Percentiles rank a stretch among this genome's conserved stretches.
Conservation (phyloP, 1,139 yeast species). For the Candida buenavistaensis region DNA sequence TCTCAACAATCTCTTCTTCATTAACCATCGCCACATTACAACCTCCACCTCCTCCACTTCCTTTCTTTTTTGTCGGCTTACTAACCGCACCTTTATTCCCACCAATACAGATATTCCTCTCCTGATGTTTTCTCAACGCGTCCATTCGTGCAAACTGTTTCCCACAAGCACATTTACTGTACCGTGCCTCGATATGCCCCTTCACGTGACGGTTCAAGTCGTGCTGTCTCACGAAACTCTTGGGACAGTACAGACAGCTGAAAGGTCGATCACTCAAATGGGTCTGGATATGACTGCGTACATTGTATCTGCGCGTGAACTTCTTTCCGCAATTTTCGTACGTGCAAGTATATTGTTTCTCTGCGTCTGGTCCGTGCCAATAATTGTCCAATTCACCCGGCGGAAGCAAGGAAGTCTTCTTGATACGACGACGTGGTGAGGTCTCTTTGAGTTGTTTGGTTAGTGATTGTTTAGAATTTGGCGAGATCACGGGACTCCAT, state of each 20-base stretch:
- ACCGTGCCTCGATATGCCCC: conserved; percentile 78
- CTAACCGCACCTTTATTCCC: conserved; percentile 39
- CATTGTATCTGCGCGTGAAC: conserved; percentile 87
- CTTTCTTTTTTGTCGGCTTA: conserved; percentile 27
- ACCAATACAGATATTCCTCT: conserved; percentile 76
- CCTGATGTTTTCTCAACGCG: conserved; percentile 80
- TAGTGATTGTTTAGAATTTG: conserved; percentile 38
- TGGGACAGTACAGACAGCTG: conserved; percentile 59
- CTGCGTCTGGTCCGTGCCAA: conserved; percentile 76
- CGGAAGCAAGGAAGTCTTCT: conserved; percentile 74
- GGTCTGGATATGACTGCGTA: conserved; percentile 96
- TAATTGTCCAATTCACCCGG: conserved; percentile 88
- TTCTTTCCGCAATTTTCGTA: conserved; percentile 80
- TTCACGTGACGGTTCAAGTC: conserved; percentile 89
- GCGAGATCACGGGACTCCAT: conserved; percentile 59
- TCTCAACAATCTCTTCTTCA: conserved; percentile 1
- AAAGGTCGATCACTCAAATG: conserved; percentile 94
- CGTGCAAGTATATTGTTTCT: conserved; percentile 67
- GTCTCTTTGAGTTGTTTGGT: conserved; percentile 40
- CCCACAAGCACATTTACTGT: conserved; percentile 81
- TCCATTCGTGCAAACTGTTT: conserved; percentile 88
- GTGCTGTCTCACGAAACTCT: conserved; percentile 84
- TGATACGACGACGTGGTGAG: conserved; percentile 46
- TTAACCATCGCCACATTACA: neutral
- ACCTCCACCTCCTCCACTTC: neutral